Evolutionary conservation across 148 eudicot genomes (phyloP), one percentile per base, ranked within the genome.

Genomic region (Cornus controversa): DNA sequence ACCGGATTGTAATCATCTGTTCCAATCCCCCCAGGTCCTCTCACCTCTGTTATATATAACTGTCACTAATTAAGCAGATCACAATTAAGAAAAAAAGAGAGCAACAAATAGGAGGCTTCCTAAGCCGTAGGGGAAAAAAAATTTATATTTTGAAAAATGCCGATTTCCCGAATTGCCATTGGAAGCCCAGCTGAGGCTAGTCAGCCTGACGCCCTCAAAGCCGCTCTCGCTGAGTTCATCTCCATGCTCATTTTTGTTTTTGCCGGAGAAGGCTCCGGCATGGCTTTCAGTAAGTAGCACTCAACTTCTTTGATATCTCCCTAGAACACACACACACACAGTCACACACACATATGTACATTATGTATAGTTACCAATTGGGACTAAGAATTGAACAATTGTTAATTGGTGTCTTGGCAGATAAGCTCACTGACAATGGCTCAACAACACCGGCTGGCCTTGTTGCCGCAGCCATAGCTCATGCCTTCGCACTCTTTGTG

Each of bases 251-350:
- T 92, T 75, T 92, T 92, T 75, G 94, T 90, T 57, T 92, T 92
- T 36, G 97, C 97, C 2, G 97, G 97, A 24, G 82, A 90, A 86
- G 97, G 97, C 70, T 80, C 94, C 23, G 92, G 92, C 87, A 92
- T 92, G 94, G 94, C 97, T 68, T 90, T 83, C 75, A 82, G 91
- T 92, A 85, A 89, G 92, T 18, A 60, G 34, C 3, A 4, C 62
- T 13, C 15, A 54, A 54, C 22, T 54, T 14, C 34, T 31, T n/a
- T n/a, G n/a, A n/a, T n/a, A n/a, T n/a, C n/a, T n/a, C n/a, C n/a
- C n/a, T n/a, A n/a, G n/a, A n/a, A n/a, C n/a, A n/a, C n/a, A n/a
- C n/a, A n/a, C n/a, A n/a, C n/a, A n/a, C n/a, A n/a, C n/a, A n/a
- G n/a, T n/a, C n/a, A n/a, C n/a, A n/a, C n/a, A n/a, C n/a, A n/a